Evolutionary conservation across 2,329 filamentous ascomycete species (phyloP).

Genomic region (Corinectria fuckeliana): DNA sequence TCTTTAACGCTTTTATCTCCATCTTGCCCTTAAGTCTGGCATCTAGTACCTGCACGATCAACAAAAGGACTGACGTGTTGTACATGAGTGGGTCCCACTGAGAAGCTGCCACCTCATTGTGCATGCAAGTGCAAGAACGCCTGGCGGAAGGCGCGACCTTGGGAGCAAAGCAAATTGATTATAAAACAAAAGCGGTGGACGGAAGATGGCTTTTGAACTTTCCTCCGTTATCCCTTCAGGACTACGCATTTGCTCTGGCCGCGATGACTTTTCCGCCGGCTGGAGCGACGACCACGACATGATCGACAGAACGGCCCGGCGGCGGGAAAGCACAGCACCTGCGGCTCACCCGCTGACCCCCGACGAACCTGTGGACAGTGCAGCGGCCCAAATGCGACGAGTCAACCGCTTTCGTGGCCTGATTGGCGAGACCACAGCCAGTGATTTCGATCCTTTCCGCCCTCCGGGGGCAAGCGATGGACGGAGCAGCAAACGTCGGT

Average conservation of each 20-base stretch:
- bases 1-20: neutral
- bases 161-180: constrained; percentile 24
- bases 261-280: constrained; percentile 1
- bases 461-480: constrained; percentile 20
- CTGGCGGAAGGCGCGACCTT: constrained; percentile 23
- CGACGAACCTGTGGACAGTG: constrained; percentile 40
- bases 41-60: neutral
- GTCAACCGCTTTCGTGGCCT: constrained; percentile 27
- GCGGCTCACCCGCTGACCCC: constrained; percentile 17
- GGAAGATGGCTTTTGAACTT: neutral
- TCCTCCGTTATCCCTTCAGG: neutral
- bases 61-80: constrained; percentile 28
- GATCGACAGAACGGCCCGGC: constrained; percentile 9
- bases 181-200: constrained; percentile 31
- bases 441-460: constrained; percentile 21
- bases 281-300: neutral
- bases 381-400: constrained; percentile 34
- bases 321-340: neutral
- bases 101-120: constrained; percentile 39
- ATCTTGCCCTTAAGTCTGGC: neutral
- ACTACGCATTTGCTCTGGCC: neutral
- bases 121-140: constrained; percentile 33
- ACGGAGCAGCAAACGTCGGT: constrained; percentile 17
- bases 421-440: constrained; percentile 32
- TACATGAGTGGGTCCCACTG: constrained; percentile 37